Evolutionary conservation across 176 grass and related monocot genomes (phyloP).

Genomic region (Triticum turgidum): DNA sequence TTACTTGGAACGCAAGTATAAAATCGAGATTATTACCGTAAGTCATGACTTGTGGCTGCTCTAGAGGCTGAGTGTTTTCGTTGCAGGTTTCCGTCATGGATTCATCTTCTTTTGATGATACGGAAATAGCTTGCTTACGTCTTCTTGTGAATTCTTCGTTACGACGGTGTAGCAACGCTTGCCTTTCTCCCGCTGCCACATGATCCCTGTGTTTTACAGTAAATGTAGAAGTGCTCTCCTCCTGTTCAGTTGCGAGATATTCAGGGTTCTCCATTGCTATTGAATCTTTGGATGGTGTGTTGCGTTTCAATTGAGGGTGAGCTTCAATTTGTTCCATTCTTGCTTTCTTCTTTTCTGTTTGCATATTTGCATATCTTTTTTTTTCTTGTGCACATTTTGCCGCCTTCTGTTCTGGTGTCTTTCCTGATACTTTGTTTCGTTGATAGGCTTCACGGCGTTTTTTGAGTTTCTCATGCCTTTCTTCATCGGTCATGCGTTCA

Average conservation of each 20-base stretch:
- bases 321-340: neutral
- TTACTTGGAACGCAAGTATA: neutral
- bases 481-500: neutral
- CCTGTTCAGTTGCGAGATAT: no score
- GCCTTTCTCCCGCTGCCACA: no score
- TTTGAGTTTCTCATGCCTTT: no score
- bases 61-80: neutral
- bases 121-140: neutral
- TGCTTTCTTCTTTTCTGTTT: neutral
- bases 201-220: no score
- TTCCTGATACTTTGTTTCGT: no score
- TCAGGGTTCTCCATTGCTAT: no score
- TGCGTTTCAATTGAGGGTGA: neutral
- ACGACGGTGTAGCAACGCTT: neutral
- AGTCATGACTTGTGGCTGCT: neutral
- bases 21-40: neutral
- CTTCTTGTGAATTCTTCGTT: neutral
- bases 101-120: neutral
- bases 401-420: no score
- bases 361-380: neutral
- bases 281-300: neutral
- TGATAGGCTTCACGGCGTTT: no score
- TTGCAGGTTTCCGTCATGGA: neutral
- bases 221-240: no score
- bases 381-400: no score